Percentiles rank a stretch among this genome's conserved stretches.
phyloP scores from a whole-genome alignment of 805 yeast species.

The Naumovozyma dairenensis region DNA sequence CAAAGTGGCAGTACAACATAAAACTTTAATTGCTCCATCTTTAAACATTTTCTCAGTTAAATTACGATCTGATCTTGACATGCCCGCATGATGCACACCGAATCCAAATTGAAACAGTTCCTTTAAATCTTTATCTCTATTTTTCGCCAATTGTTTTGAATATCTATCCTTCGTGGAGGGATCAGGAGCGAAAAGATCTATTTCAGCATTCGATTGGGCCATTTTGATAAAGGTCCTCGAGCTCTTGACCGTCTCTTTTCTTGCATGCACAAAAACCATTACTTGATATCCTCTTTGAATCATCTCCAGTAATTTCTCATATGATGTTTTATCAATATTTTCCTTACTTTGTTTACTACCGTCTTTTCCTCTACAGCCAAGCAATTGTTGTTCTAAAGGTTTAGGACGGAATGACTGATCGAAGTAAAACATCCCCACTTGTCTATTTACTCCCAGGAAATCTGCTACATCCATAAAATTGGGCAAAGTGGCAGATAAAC shows the following conservation, averaged over 20 bases:
- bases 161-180: conserved; percentile 28
- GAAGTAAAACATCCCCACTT: conserved; percentile 87
- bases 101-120: conserved; percentile 77
- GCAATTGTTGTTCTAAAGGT: conserved; percentile 77
- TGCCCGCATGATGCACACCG: conserved; percentile 96
- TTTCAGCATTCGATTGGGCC: conserved; percentile 55
- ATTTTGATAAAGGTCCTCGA: conserved; percentile 60
- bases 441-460: conserved; percentile 81
- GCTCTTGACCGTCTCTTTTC: conserved; percentile 84
- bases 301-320: conserved; percentile 63
- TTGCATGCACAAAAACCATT: conserved; percentile 93
- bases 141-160: conserved; percentile 57
- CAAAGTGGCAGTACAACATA: conserved; percentile 92
- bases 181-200: conserved; percentile 33
- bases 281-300: conserved; percentile 70
- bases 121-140: conserved; percentile 65
- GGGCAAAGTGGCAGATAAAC: conserved; percentile 89
- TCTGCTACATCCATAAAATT: conserved; percentile 91
- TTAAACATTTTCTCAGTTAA: conserved; percentile 80
- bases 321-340: conserved; percentile 64
- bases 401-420: conserved; percentile 91
- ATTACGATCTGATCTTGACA: conserved; percentile 84
- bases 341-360: conserved; percentile 63
- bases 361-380: conserved; percentile 81
- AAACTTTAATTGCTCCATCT: conserved; percentile 75